These are phyloP conservation scores for Irpex sp. DNA, from an alignment of 1,284 basidiomycete species.

Conservation along the genomic window DNA sequence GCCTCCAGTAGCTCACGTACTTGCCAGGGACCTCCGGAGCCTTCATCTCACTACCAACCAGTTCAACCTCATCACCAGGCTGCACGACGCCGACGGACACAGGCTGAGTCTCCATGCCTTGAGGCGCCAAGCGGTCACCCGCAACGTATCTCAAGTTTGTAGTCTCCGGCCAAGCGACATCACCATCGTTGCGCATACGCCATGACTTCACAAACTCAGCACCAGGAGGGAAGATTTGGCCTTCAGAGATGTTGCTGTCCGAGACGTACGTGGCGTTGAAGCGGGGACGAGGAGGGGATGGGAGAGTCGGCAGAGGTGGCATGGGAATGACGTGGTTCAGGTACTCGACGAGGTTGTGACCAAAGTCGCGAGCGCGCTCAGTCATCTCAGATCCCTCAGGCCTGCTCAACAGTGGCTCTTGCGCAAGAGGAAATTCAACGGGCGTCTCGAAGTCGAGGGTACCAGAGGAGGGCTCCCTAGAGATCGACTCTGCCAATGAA, in stretches of 20 bases:
- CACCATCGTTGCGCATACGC: conserved; percentile 64
- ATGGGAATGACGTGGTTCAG: conserved; percentile 3
- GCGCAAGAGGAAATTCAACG: conserved; percentile 25
- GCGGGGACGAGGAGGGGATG: background rate
- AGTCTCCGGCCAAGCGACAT: conserved; percentile 56
- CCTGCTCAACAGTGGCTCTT: conserved; percentile 26
- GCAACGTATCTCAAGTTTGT: conserved; percentile 67
- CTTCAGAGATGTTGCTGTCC: conserved; percentile 69
- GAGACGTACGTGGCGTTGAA: conserved; percentile 48
- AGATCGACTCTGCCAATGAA: conserved; percentile 1
- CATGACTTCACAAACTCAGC: conserved; percentile 82
- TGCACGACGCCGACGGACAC: conserved; percentile 48
- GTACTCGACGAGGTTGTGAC: conserved; percentile 6
- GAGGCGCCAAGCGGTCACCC: conserved; percentile 44
- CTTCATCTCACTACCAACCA: conserved; percentile 73
- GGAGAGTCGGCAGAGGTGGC: background rate
- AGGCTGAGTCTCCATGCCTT: conserved; percentile 26
- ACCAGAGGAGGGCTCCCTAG: background rate
- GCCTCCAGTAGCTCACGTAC: conserved; percentile 71
- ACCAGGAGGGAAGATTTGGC: conserved; percentile 74
- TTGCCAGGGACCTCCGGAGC: conserved; percentile 70
- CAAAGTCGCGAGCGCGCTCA: background rate
- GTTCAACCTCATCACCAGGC: conserved; percentile 52
- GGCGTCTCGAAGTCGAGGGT: conserved; percentile 8
- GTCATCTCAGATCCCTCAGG: conserved; percentile 15